Evolutionary conservation across 192 early-diverging fungal genomes (phyloP), one percentile per base, ranked within the genome.

Genomic region (Linnemannia zychae): DNA sequence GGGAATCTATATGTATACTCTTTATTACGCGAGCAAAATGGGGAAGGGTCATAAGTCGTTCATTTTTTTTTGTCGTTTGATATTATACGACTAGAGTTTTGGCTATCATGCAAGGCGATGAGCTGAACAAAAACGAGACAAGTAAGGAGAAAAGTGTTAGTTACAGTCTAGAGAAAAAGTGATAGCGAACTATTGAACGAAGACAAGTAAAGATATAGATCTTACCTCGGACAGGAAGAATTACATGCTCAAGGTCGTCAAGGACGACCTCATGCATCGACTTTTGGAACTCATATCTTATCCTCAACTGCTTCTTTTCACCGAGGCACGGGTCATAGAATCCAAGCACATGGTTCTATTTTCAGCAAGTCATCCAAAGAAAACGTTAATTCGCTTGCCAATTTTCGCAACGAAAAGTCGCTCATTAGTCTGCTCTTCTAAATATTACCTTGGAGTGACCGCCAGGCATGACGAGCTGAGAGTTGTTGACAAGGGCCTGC

Each of bases 281-380:
- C 75, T 93, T 93, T 68, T 93, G 91, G 89, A 98, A 99, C 74
- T 88, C 87, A 80, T 99, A 99, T 66, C 91, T 93, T 68, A 99
- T 93, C 73, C 90, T 93, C 63, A 99, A 89, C 69, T 92, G 90
- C 87, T 99, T 99, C 24, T 84, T 79, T 72, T 94, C 94, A 57
- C 97, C 97, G 69, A 98, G 92, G 73, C 97, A 97, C 28, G 98
- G 97, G 86, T 99, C 97, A 77, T 97, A 98, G 88, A 99, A 99
- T 4, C 98, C 98, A 46, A 97, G 91, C 72, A 99, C 88, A 77
- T 95, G 94, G 40, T 93, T 89, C 94, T 96, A 46, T 71, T 48
- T 12, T 5, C 12, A 28, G 7, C 24, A 46, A 71, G 11, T 0
- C 16, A 20, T 7, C 7, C 0, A 70, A 38, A 18, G 22, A 60